Conservation (phyloP, 2,329 filamentous ascomycete genomes). For the Claviceps capensis region DNA sequence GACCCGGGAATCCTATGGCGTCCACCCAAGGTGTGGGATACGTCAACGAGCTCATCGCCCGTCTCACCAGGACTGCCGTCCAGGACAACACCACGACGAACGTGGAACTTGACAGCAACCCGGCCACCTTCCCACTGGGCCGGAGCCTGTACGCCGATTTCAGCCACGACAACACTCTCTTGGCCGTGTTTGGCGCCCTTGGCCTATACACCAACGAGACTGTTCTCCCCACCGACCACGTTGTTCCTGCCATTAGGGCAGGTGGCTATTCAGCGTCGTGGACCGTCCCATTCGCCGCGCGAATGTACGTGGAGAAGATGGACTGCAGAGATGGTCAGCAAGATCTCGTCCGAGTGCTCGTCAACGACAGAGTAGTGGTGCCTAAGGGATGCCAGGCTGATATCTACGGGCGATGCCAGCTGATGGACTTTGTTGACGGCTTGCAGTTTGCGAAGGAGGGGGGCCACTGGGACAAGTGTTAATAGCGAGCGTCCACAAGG, state of each 20-base stretch:
- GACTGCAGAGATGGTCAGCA: slow-evolving; percentile 41
- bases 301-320: slow-evolving; percentile 85
- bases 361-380: slow-evolving; percentile 73
- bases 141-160: slow-evolving; percentile 71
- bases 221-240: slow-evolving; percentile 35
- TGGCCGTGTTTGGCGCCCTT: slow-evolving; percentile 59
- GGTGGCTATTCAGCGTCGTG: slow-evolving; percentile 63
- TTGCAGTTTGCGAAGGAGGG: slow-evolving; percentile 59
- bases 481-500: not conserved
- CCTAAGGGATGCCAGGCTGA: slow-evolving; percentile 60
- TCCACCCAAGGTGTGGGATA: slow-evolving; percentile 80
- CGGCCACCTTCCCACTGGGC: slow-evolving; percentile 59
- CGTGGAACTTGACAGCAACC: slow-evolving; percentile 54
- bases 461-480: slow-evolving; percentile 60
- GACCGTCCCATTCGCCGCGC: slow-evolving; percentile 68
- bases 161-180: slow-evolving; percentile 83
- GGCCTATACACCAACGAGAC: slow-evolving; percentile 59
- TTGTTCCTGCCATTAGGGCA: slow-evolving; percentile 36
- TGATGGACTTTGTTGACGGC: slow-evolving; percentile 59
- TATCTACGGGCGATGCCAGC: slow-evolving; percentile 52
- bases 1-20: slow-evolving; percentile 62
- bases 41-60: slow-evolving; percentile 74
- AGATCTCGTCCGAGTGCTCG: slow-evolving; percentile 63
- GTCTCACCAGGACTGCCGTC: slow-evolving; percentile 57
- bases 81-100: slow-evolving; percentile 65